phyloP scores from a whole-genome alignment of 768 basidiomycete species.

The Suillus clintonianus region DNA sequence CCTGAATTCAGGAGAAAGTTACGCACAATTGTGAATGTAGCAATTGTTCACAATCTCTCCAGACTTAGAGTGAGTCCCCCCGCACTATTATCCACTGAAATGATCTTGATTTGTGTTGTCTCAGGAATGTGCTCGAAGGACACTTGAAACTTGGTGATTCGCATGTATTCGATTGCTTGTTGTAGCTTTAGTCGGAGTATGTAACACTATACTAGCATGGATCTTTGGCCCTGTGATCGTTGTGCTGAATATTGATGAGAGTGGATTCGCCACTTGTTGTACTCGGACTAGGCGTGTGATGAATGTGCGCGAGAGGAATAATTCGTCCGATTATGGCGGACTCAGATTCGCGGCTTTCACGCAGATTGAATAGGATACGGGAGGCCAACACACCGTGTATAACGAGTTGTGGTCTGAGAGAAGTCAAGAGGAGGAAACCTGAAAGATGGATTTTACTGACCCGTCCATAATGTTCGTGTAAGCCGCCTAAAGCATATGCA shows the following conservation, averaged over 20 bases:
- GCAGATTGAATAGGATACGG: constrained; percentile 2
- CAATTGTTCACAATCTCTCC: constrained; percentile 67
- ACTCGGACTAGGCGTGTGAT: not conserved
- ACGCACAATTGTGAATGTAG: constrained; percentile 82
- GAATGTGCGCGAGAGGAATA: not conserved
- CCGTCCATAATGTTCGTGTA: not conserved
- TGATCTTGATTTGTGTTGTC: not conserved
- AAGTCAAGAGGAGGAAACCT: not conserved
- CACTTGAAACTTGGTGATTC: constrained; percentile 38
- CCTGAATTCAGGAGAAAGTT: constrained; percentile 71
- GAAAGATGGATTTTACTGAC: not conserved
- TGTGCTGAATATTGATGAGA: not conserved
- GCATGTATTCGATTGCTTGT: not conserved
- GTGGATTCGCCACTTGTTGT: not conserved
- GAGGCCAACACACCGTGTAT: not conserved
- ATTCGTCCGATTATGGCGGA: not conserved
- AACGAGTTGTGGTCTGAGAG: not conserved
- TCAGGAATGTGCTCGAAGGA: constrained; percentile 42
- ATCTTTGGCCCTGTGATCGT: not conserved
- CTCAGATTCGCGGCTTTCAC: not conserved
- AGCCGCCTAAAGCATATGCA: not conserved
- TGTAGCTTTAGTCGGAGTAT: not conserved
- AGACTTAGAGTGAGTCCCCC: constrained; percentile 60
- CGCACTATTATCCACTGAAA: not conserved
- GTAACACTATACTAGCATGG: not conserved